Evolutionary conservation across 371 early-diverging fungal genomes (phyloP).

Genomic region (Rhizopus arrhizus): DNA sequence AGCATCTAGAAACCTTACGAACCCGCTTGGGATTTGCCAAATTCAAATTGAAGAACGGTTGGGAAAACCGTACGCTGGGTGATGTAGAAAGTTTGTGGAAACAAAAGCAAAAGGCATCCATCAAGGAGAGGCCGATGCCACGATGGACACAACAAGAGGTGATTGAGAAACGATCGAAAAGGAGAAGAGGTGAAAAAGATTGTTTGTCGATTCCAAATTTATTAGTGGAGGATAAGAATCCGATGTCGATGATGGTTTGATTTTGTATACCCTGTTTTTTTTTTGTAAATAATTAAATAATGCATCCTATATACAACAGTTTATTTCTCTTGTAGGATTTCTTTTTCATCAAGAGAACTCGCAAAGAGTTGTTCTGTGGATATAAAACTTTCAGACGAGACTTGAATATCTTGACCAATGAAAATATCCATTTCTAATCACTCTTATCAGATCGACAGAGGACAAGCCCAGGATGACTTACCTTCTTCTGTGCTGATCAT

Average conservation of each 20-base stretch:
- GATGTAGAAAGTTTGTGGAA: no score
- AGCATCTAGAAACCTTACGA: no score
- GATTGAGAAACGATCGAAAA: no score
- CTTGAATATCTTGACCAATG: slow-evolving; percentile 25
- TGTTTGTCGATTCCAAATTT: slow-evolving; percentile 16
- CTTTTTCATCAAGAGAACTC: neutral
- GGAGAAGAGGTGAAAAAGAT: no score
- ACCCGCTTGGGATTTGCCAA: no score
- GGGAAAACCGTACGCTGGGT: no score
- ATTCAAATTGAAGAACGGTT: no score
- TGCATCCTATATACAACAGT: neutral
- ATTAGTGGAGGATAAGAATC: slow-evolving; percentile 12
- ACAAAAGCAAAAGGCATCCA: no score
- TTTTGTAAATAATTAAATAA: neutral
- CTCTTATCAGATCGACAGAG: neutral
- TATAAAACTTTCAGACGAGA: slow-evolving; percentile 23
- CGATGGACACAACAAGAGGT: no score
- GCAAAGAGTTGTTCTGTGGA: slow-evolving; percentile 21
- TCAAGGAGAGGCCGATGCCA: no score
- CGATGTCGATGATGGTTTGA: neutral
- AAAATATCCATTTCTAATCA: slow-evolving; percentile 21
- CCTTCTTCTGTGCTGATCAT: neutral
- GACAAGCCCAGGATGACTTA: neutral
- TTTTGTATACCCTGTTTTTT: neutral
- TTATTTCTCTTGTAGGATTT: neutral